Conservation (phyloP, 257 asterid species). For the Solanum tarijense region DNA sequence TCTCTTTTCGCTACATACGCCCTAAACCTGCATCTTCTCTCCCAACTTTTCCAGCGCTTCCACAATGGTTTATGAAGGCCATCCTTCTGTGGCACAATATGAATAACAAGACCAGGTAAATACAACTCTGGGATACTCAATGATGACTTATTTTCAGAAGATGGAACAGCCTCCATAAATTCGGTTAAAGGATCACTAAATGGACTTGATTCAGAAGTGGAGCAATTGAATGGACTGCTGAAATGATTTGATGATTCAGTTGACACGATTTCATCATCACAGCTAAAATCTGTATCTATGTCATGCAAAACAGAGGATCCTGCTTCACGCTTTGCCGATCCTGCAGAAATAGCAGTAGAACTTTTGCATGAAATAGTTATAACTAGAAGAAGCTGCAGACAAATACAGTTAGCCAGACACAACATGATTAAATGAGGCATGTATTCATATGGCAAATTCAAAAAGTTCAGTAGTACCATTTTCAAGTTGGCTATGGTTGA, state of each 20-base stretch:
- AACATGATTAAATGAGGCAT: background rate
- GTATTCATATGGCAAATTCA: background rate
- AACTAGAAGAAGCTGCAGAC: background rate
- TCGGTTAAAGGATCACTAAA: background rate
- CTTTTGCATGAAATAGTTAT: background rate
- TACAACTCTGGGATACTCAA: constrained; percentile 10
- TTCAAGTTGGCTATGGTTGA: background rate
- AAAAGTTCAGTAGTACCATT: background rate
- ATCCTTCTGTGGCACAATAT: constrained; percentile 10
- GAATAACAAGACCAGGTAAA: constrained; percentile 20
- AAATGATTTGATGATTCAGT: background rate
- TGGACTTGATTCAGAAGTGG: background rate
- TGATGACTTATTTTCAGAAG: background rate
- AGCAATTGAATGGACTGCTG: background rate
- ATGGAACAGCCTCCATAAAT: constrained; percentile 10
- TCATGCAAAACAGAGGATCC: constrained; percentile 1
- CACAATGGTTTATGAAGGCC: constrained; percentile 1
- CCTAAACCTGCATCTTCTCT: background rate
- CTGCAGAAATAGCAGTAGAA: background rate
- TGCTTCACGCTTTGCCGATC: background rate
- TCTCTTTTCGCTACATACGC: constrained; percentile 22
- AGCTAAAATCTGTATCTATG: background rate
- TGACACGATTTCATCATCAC: background rate
- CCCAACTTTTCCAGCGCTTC: constrained; percentile 15
- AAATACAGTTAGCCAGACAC: background rate